Evolutionary conservation across 192 early-diverging fungal genomes (phyloP).

Genomic region (Chytriomyces confervae): DNA sequence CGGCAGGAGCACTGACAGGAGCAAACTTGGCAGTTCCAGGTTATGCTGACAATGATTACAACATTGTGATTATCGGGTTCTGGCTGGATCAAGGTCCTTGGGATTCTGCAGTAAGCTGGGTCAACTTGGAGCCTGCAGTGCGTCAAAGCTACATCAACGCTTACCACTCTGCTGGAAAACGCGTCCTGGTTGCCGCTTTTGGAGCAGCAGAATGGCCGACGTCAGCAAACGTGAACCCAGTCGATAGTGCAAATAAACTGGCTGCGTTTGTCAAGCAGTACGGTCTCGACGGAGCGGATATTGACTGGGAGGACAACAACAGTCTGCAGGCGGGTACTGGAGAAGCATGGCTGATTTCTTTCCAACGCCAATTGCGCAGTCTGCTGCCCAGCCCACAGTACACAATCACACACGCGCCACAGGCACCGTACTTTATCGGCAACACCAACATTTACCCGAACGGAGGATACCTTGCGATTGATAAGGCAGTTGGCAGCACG

Average conservation of each 20-base stretch:
- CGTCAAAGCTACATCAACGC: constrained; percentile 33
- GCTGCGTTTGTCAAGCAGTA: constrained; percentile 46
- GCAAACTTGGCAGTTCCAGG: constrained; percentile 42
- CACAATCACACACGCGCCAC: constrained; percentile 47
- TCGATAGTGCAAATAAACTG: constrained; percentile 35
- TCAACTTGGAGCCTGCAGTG: constrained; percentile 27
- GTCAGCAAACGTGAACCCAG: constrained; percentile 30
- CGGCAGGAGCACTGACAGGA: constrained; percentile 25
- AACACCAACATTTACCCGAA: constrained; percentile 40
- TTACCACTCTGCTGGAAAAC: constrained; percentile 42
- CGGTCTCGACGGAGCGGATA: constrained; percentile 48
- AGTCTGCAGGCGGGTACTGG: constrained; percentile 40
- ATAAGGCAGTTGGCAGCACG: constrained; percentile 36
- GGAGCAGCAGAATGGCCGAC: constrained; percentile 46
- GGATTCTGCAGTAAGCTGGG: constrained; percentile 37
- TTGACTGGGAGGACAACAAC: constrained; percentile 35
- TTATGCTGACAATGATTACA: constrained; percentile 42
- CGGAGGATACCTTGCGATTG: constrained; percentile 42
- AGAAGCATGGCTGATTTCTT: constrained; percentile 47
- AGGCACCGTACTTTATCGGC: constrained; percentile 47
- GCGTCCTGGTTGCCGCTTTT: constrained; percentile 40
- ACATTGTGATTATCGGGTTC: constrained; percentile 46
- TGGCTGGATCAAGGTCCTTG: constrained; percentile 36
- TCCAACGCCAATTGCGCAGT: constrained; percentile 34
- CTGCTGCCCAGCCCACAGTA: constrained; percentile 38